Conservation (phyloP, 495 filamentous ascomycete genomes). For the Trichocladium uniseriatum region DNA sequence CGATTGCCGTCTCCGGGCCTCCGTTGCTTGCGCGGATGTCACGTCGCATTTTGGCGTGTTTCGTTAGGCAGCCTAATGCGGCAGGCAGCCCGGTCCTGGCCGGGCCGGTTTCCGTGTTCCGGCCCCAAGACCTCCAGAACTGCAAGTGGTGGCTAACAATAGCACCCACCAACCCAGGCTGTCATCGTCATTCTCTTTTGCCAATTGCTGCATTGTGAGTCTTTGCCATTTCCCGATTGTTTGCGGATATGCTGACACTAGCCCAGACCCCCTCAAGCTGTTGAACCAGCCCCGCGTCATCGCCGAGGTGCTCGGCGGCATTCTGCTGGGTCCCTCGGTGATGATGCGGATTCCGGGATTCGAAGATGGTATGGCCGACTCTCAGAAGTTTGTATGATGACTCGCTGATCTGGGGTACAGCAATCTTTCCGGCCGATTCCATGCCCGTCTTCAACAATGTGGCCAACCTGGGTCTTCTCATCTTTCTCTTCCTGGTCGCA, state of each 20-base stretch:
- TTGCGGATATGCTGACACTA: not conserved
- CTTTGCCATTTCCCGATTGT: not conserved
- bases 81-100: not conserved
- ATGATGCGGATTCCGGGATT: conserved; percentile 81
- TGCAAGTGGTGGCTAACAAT: conserved; percentile 16
- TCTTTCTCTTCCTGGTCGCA: conserved; percentile 90
- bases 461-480: conserved; percentile 80
- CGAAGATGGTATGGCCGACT: conserved; percentile 51
- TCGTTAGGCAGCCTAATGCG: not conserved
- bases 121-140: not conserved
- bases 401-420: conserved; percentile 21
- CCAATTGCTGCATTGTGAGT: conserved; percentile 52
- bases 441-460: conserved; percentile 70
- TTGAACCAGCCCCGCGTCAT: conserved; percentile 89
- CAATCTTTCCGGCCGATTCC: conserved; percentile 68
- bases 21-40: not conserved
- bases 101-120: not conserved
- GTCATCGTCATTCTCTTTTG: conserved; percentile 86
- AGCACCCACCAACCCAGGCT: conserved; percentile 45
- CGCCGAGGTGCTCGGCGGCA: conserved; percentile 89
- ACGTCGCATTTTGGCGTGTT: conserved; percentile 7
- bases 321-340: conserved; percentile 80
- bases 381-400: conserved; percentile 21
- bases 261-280: conserved; percentile 59
- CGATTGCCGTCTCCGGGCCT: not conserved